These are phyloP conservation scores for Pythium utonaiense DNA, from an alignment of 352 stramenopile species.

Conservation along the genomic window DNA sequence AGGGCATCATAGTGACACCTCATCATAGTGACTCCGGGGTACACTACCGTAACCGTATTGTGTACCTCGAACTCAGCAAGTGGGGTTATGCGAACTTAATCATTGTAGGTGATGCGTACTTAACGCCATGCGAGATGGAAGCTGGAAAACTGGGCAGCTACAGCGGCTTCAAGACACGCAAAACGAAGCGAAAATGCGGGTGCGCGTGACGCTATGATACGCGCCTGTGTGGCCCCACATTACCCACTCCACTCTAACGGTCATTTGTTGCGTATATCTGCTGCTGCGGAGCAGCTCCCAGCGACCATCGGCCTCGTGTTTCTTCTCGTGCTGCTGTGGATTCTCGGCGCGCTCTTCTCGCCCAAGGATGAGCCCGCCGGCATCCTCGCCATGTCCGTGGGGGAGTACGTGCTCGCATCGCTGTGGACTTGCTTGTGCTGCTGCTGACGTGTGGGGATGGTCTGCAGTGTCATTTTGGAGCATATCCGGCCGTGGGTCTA, in stretches of 20 bases:
- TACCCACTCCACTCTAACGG: no score
- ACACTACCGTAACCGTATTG: no score
- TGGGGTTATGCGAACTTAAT: background rate
- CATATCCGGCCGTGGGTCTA: constrained; percentile 88
- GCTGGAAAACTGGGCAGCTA: background rate
- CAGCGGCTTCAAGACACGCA: constrained; percentile 20
- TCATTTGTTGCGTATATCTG: background rate
- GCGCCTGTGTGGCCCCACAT: background rate
- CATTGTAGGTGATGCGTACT: background rate
- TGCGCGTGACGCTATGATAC: background rate
- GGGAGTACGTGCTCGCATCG: constrained; percentile 45
- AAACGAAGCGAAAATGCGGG: constrained; percentile 13
- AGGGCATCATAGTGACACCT: no score
- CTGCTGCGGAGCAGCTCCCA: constrained; percentile 40
- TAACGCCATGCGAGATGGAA: background rate
- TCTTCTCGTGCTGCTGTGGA: constrained; percentile 61
- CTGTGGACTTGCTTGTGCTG: background rate
- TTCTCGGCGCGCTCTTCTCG: constrained; percentile 71
- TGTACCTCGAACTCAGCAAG: no score
- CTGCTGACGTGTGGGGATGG: background rate
- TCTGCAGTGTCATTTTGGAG: constrained; percentile 65
- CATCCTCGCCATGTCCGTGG: constrained; percentile 76
- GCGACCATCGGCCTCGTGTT: constrained; percentile 64
- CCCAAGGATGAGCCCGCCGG: constrained; percentile 57
- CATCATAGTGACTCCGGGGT: no score